Evolutionary conservation across 495 filamentous ascomycete genomes (phyloP).

Genomic region (Aspergillus panamensis): DNA sequence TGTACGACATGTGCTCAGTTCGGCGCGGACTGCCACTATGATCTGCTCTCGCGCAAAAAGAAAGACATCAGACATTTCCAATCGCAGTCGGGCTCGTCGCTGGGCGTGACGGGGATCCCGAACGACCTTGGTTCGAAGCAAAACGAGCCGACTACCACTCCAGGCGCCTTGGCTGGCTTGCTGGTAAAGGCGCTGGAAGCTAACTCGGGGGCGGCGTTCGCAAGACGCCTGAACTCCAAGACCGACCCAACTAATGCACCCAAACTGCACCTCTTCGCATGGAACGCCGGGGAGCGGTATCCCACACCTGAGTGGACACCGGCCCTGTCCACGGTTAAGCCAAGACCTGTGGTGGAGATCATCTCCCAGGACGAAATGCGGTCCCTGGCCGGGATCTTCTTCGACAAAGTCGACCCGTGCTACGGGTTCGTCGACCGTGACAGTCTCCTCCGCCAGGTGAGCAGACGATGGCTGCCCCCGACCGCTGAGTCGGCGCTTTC

Average conservation of each 20-base stretch:
- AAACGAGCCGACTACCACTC: slow-evolving; percentile 5
- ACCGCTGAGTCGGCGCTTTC: slow-evolving; percentile 14
- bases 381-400: slow-evolving; percentile 40
- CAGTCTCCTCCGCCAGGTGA: slow-evolving; percentile 28
- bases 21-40: slow-evolving; percentile 48
- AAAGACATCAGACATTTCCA: slow-evolving; percentile 21
- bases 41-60: slow-evolving; percentile 35
- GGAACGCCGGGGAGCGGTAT: slow-evolving; percentile 49
- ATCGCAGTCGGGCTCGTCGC: slow-evolving; percentile 14
- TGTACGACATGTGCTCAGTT: slow-evolving; percentile 50
- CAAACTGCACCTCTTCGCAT: slow-evolving; percentile 53
- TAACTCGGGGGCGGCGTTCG: slow-evolving; percentile 56
- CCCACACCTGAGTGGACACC: slow-evolving; percentile 22
- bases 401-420: slow-evolving; percentile 47
- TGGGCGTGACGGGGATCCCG: slow-evolving; percentile 18
- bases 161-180: slow-evolving; percentile 17
- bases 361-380: slow-evolving; percentile 44
- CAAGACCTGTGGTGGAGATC: slow-evolving; percentile 32
- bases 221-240: slow-evolving; percentile 48
- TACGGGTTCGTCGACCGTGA: slow-evolving; percentile 50
- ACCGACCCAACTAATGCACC: slow-evolving; percentile 50
- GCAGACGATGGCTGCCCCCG: slow-evolving; percentile 34
- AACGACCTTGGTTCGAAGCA: slow-evolving; percentile 12
- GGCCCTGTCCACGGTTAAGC: slow-evolving; percentile 6
- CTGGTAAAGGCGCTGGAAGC: slow-evolving; percentile 42